A percentile compares a stretch with the other conserved stretches of the same genome.
Conservation (phyloP, 2,329 filamentous ascomycete genomes). For the Alternaria postmessia region DNA sequence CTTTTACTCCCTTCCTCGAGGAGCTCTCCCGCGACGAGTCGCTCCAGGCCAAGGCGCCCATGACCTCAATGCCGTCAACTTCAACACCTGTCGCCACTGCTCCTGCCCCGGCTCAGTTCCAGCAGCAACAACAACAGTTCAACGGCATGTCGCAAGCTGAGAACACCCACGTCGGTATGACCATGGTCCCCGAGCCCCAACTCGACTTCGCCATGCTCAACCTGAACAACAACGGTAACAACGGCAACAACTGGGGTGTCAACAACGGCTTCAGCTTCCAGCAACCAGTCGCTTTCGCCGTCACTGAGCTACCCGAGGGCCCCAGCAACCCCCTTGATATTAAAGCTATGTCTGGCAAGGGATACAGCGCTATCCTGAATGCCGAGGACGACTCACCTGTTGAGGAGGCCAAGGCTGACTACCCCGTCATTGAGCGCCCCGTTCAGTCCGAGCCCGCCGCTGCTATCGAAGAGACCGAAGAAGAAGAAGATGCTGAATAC, state of each 20-base stretch:
- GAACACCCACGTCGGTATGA: conserved; percentile 73
- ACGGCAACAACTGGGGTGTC: conserved; percentile 57
- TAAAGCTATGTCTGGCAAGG: conserved; percentile 75
- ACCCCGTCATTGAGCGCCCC: conserved; percentile 58
- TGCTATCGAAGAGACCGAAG: conserved; percentile 36
- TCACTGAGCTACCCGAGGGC: conserved; percentile 73
- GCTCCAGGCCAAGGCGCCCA: conserved; percentile 43
- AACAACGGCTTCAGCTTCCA: conserved; percentile 59
- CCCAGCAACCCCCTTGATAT: conserved; percentile 67
- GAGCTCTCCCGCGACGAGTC: conserved; percentile 52
- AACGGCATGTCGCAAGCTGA: conserved; percentile 60
- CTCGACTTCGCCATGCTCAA: conserved; percentile 78
- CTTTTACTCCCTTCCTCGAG: conserved; percentile 58
- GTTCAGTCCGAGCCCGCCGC: conserved; percentile 32
- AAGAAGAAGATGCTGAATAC: conserved; percentile 69
- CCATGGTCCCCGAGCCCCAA: conserved; percentile 80
- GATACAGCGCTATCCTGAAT: conserved; percentile 47
- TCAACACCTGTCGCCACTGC: conserved; percentile 42
- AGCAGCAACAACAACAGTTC: conserved; percentile 59
- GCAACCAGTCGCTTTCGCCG: conserved; percentile 76
- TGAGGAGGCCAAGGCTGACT: conserved; percentile 60
- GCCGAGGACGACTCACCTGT: conserved; percentile 48
- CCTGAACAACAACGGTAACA: conserved; percentile 54
- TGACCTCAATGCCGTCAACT: conserved; percentile 37
- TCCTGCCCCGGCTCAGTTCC: conserved; percentile 62